Base-by-base conservation (phyloP, 169 alveolate species). In the Theileria luwenshuni region DNA sequence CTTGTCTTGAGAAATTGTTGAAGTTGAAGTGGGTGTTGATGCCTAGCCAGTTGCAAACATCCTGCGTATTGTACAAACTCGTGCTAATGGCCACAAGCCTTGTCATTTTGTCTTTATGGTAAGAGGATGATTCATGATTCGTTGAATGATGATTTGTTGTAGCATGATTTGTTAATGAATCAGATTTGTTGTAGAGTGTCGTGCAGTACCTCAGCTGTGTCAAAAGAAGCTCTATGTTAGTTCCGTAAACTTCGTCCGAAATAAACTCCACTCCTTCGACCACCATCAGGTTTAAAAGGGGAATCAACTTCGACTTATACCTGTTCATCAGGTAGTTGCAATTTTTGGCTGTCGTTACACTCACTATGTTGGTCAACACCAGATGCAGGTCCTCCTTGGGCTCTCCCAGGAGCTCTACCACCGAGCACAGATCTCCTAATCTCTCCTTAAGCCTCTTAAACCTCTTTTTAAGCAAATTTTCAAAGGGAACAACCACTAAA, bases 191-290 rank as follows among this genome's bases (percentile, higher is more conserved):
- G 38, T 56, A 56, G 45, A 56, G 38, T 15, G 65, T 56, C 42
- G 65, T 56, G 65, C 30, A 56, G 65, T 47, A 35, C 48, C 74
- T 28, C 33, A 67, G 54, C 51, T 38, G 8, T 56, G 62, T 33
- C 52, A 63, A 43, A 85, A 86, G 27, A 86, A 62, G 21, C 67
- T 42, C 72, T 65, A 94, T 86, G 27, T 86, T 86, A 5, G 97
- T 91, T 12, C 97, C 97, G 45, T 85, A 69, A 3, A 74, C 75
- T 91, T 92, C 63, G 86, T 98, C 92, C 74, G 85, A 38, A n/a
- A 83, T 38, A 71, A 95, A 69, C 67, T 98, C 98, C 61, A 98
- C 90, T 71, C 96, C 98, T 83, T 98, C 99, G 54, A 94, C 96
- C 41, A 98, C 90, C 59, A 95, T 91, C 62, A 98, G 85, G 71